A percentile compares a stretch with the other conserved stretches of the same genome.
These are phyloP conservation scores for Pseudogymnoascus sp. DNA, from an alignment of 2,329 filamentous ascomycete species.

Conservation along the genomic window DNA sequence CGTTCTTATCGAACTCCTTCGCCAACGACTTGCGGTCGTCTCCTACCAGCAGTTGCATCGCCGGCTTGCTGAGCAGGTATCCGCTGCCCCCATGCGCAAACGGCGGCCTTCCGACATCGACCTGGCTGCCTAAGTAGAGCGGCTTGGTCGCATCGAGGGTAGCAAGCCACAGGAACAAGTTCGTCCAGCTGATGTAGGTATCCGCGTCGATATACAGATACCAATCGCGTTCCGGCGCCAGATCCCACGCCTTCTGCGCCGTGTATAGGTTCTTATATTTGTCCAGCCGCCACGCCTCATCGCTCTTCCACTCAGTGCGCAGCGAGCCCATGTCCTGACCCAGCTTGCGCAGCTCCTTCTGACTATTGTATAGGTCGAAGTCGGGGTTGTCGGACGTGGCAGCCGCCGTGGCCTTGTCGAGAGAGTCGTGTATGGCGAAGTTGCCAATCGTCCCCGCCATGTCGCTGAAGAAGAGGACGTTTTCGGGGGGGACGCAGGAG, in stretches of 20 bases:
- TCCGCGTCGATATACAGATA: slow-evolving; percentile 54
- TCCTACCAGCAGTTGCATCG: slow-evolving; percentile 42
- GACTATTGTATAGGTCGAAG: slow-evolving; percentile 39
- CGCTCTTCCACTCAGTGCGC: slow-evolving; percentile 15
- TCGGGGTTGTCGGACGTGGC: slow-evolving; percentile 40
- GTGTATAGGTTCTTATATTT: slow-evolving; percentile 58
- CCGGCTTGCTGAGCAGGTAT: slow-evolving; percentile 44
- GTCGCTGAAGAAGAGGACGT: slow-evolving; percentile 54
- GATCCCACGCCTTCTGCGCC: slow-evolving; percentile 44
- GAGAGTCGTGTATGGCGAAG: slow-evolving; percentile 38
- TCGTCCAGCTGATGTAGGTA: slow-evolving; percentile 49
- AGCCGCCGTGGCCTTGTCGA: slow-evolving; percentile 37
- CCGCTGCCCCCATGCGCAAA: slow-evolving; percentile 53
- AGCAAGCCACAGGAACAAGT: slow-evolving; percentile 42
- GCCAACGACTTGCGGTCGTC: slow-evolving; percentile 27
- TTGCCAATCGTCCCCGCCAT: slow-evolving; percentile 42
- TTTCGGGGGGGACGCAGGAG: slow-evolving; percentile 37
- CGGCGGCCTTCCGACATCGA: slow-evolving; percentile 34
- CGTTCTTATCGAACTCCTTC: slow-evolving; percentile 35
- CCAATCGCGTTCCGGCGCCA: slow-evolving; percentile 48
- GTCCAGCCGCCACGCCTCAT: slow-evolving; percentile 47
- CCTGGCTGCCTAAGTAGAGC: slow-evolving; percentile 44
- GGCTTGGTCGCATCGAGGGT: slow-evolving; percentile 36
- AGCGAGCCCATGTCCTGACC: slow-evolving; percentile 35
- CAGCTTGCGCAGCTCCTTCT: slow-evolving; percentile 37